These are phyloP conservation scores for Brassica hybrid DNA, from an alignment of 441 rosid genomes.

Conservation along the genomic window DNA sequence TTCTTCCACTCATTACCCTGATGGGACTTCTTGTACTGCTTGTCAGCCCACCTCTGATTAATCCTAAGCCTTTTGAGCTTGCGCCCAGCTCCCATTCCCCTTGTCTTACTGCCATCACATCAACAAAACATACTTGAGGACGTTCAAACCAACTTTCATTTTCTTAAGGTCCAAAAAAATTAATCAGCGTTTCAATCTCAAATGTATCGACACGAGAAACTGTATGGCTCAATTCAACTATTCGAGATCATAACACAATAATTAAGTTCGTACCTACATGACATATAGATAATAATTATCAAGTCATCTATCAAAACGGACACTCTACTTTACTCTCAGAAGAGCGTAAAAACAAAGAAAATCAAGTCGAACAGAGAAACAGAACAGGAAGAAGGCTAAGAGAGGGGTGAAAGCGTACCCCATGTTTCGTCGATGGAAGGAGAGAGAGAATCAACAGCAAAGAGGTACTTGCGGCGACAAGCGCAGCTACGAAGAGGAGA, in stretches of 20 bases:
- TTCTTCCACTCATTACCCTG: constrained; percentile 65
- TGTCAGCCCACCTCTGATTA: constrained; percentile 63
- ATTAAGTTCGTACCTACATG: not conserved
- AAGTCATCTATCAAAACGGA: not conserved
- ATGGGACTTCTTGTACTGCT: constrained; percentile 57
- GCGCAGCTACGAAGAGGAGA: constrained; percentile 7
- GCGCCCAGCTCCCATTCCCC: constrained; percentile 70
- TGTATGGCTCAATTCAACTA: not conserved
- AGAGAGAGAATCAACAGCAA: constrained; percentile 15
- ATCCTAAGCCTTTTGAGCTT: constrained; percentile 54
- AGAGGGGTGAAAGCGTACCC: constrained; percentile 25
- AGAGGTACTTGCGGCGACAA: not conserved
- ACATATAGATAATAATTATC: no score
- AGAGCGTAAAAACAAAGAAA: no score
- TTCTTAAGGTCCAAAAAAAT: not conserved
- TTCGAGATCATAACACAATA: not conserved
- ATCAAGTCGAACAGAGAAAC: no score
- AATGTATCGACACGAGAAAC: not conserved
- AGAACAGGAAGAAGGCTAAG: not conserved
- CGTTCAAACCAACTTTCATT: no score
- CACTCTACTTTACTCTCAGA: no score
- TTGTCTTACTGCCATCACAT: constrained; percentile 50
- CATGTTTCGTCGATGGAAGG: constrained; percentile 36
- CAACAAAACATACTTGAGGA: no score
- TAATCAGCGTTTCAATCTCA: not conserved